Evolutionary conservation across 495 filamentous ascomycete species (phyloP).

Genomic region (Talaromyces nanjingensis): DNA sequence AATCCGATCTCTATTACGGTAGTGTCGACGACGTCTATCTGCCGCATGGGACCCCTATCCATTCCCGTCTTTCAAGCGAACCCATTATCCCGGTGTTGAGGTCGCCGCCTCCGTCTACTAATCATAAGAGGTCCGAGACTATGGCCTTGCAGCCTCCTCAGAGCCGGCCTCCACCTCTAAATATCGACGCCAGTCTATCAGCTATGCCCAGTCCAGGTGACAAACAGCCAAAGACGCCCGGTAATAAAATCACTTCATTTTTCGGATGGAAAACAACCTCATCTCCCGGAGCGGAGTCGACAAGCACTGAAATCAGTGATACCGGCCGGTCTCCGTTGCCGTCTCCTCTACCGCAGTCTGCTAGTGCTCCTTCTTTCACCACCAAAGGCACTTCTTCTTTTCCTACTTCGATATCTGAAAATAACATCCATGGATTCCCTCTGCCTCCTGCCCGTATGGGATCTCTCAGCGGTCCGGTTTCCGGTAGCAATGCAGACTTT

Average conservation of each 20-base stretch:
- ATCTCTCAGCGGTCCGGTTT: conserved; percentile 29
- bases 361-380: conserved; percentile 34
- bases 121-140: conserved; percentile 31
- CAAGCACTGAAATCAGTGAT: conserved; percentile 60
- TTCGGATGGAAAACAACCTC: conserved; percentile 59
- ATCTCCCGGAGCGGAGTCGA: conserved; percentile 52
- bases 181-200: conserved; percentile 29
- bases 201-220: conserved; percentile 26
- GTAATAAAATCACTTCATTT: conserved; percentile 57
- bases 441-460: conserved; percentile 25
- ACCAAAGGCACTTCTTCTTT: conserved; percentile 24
- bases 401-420: conserved; percentile 38
- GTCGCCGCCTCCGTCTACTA: conserved; percentile 34
- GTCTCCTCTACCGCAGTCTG: conserved; percentile 47
- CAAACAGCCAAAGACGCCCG: conserved; percentile 52
- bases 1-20: conserved; percentile 20
- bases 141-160: conserved; percentile 37
- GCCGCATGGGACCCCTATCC: conserved; percentile 35
- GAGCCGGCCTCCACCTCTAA: conserved; percentile 32
- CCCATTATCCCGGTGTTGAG: conserved; percentile 38
- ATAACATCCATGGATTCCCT: conserved; percentile 32
- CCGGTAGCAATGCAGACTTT: conserved; percentile 36
- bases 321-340: conserved; percentile 49
- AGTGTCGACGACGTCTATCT: conserved; percentile 32
- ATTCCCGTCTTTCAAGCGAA: conserved; percentile 42